Conservation (phyloP, 495 filamentous ascomycete genomes). For the Xylaria telfairii region DNA sequence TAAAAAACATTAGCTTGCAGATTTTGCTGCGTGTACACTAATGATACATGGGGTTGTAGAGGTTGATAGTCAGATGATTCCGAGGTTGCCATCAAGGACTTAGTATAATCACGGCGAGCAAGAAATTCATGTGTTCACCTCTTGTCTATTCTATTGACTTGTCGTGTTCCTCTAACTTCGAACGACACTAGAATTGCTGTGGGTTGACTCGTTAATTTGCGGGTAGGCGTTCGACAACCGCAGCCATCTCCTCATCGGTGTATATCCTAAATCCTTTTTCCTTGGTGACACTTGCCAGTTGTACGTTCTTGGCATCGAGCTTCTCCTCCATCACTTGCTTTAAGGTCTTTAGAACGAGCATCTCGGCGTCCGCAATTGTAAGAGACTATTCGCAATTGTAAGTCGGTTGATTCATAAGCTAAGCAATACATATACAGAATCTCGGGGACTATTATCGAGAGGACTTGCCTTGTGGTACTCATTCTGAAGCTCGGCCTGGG, state of each 20-base stretch:
- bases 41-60: constrained; percentile 5
- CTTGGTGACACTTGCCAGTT: constrained; percentile 96
- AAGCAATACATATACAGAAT: background rate
- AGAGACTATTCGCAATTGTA: constrained; percentile 64
- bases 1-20: background rate
- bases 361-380: constrained; percentile 91
- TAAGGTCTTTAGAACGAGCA: constrained; percentile 93
- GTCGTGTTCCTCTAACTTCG: constrained; percentile 24
- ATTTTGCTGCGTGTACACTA: constrained; percentile 7
- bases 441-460: background rate
- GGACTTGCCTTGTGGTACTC: constrained; percentile 84
- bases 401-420: background rate
- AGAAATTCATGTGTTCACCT: constrained; percentile 4
- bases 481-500: constrained; percentile 96
- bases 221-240: constrained; percentile 77
- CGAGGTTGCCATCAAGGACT: constrained; percentile 5
- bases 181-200: constrained; percentile 2
- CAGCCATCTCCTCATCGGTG: constrained; percentile 93
- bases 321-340: constrained; percentile 99
- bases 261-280: constrained; percentile 98
- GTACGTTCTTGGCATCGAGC: constrained; percentile 96
- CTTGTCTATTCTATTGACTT: constrained; percentile 20
- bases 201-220: constrained; percentile 50
- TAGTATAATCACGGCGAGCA: constrained; percentile 7
- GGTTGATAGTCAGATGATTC: constrained; percentile 5